Evolutionary conservation across 805 yeast species (phyloP).

Genomic region (Starmerella floris): DNA sequence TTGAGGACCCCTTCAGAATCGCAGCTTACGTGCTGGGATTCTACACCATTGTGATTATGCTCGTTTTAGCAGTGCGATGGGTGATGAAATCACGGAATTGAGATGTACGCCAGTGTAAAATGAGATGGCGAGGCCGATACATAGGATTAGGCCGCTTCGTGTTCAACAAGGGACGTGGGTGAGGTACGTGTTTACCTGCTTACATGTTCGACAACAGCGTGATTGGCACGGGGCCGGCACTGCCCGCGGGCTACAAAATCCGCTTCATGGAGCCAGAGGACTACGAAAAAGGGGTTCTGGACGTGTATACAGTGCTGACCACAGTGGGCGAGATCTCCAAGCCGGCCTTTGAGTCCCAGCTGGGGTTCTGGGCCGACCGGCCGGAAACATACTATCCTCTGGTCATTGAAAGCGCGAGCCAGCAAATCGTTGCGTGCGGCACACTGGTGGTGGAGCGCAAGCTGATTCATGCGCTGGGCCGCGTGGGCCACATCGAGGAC

Average conservation of each 20-base stretch:
- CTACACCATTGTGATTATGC: neutral
- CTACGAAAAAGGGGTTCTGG: slow-evolving; percentile 47
- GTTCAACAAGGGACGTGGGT: no score
- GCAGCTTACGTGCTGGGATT: neutral
- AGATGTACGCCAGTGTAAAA: no score
- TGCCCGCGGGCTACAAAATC: slow-evolving; percentile 42
- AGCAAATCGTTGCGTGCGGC: slow-evolving; percentile 68
- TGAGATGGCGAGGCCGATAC: no score
- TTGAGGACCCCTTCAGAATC: neutral
- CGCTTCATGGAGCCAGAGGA: slow-evolving; percentile 47
- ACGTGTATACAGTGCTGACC: slow-evolving; percentile 56
- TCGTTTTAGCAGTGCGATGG: neutral
- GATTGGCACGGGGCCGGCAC: neutral
- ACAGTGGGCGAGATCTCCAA: slow-evolving; percentile 61
- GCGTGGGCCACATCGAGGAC: slow-evolving; percentile 90
- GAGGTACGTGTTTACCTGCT: no score
- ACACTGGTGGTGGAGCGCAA: slow-evolving; percentile 68
- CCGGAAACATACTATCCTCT: slow-evolving; percentile 43
- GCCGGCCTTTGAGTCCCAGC: slow-evolving; percentile 37
- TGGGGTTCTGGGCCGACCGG: slow-evolving; percentile 41
- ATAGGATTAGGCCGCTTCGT: no score
- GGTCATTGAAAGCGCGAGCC: slow-evolving; percentile 43
- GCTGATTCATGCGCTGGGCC: slow-evolving; percentile 66
- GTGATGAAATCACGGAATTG: no score
- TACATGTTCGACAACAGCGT: slow-evolving; percentile 3